These are phyloP conservation scores for Lepidium campestre DNA, from an alignment of 441 rosid genomes.

Conservation along the genomic window DNA sequence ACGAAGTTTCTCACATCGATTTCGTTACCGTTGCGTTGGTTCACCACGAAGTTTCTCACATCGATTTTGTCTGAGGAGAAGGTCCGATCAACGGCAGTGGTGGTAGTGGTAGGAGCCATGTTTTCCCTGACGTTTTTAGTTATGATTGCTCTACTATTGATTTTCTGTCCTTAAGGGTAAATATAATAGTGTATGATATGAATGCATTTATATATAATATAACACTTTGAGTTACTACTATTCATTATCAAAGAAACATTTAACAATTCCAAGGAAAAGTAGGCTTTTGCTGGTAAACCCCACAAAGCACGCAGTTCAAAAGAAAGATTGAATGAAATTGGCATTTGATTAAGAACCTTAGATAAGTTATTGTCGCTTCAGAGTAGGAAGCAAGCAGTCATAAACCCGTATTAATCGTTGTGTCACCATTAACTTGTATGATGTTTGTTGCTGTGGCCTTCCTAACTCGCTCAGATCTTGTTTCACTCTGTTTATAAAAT, in stretches of 20 bases:
- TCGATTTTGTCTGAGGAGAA: not conserved
- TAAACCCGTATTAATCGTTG: constrained; percentile 62
- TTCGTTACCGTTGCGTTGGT: constrained; percentile 17
- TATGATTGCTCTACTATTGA: not conserved
- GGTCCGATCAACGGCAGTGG: not conserved
- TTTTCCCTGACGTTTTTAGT: not conserved
- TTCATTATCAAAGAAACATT: not conserved
- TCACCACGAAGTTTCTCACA: constrained; percentile 20
- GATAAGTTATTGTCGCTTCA: constrained; percentile 34
- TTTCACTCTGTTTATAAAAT: constrained; percentile 50
- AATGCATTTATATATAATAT: too few species aligned
- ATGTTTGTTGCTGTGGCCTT: constrained; percentile 55
- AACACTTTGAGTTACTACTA: too few species aligned
- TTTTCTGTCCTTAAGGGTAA: not conserved
- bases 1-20: constrained; percentile 14
- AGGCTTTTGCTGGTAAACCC: not conserved
- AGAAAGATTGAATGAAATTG: not conserved
- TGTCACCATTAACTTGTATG: constrained; percentile 61
- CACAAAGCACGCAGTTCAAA: not conserved
- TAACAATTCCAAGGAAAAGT: not conserved
- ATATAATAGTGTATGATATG: not conserved
- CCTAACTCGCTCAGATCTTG: constrained; percentile 80
- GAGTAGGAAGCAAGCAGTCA: constrained; percentile 76
- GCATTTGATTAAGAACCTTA: not conserved
- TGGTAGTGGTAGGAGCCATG: not conserved